Evolutionary conservation across 139 green algal species (phyloP).

Genomic region (Raphidocelis subcapitata): DNA sequence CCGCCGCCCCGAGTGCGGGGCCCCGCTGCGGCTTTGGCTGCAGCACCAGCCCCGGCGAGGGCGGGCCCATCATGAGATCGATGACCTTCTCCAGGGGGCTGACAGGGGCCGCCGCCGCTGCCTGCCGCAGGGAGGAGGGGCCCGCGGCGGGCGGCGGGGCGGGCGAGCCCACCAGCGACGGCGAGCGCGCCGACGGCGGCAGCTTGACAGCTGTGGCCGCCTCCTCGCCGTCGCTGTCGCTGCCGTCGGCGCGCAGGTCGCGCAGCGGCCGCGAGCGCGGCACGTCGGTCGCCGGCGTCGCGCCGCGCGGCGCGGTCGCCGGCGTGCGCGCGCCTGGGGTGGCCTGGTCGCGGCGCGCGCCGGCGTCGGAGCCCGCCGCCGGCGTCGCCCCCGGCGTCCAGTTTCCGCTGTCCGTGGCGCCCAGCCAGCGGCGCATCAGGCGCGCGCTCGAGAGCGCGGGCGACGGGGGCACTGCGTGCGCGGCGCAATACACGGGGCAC

Average conservation of each 20-base stretch:
- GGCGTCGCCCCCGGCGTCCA: not conserved
- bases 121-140: not conserved
- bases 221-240: conserved; percentile 1
- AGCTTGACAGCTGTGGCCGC: not conserved
- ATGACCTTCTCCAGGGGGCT: conserved; percentile 24
- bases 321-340: not conserved
- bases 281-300: not conserved
- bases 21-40: not conserved
- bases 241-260: not conserved
- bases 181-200: conserved; percentile 7
- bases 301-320: not conserved
- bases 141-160: not conserved
- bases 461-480: too few species aligned
- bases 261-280: conserved; percentile 11
- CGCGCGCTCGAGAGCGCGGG: not conserved
- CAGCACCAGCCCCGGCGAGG: conserved; percentile 13
- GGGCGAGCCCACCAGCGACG: not conserved
- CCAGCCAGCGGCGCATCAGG: not conserved
- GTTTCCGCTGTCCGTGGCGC: conserved; percentile 11
- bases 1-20: not conserved
- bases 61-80: too few species aligned
- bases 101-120: not conserved
- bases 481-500: too few species aligned
- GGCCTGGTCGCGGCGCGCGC: not conserved
- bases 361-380: not conserved